Evolutionary conservation across 2,329 filamentous ascomycete species (phyloP), one percentile per base, ranked within the genome.

Genomic region (Colletotrichum tabaci): DNA sequence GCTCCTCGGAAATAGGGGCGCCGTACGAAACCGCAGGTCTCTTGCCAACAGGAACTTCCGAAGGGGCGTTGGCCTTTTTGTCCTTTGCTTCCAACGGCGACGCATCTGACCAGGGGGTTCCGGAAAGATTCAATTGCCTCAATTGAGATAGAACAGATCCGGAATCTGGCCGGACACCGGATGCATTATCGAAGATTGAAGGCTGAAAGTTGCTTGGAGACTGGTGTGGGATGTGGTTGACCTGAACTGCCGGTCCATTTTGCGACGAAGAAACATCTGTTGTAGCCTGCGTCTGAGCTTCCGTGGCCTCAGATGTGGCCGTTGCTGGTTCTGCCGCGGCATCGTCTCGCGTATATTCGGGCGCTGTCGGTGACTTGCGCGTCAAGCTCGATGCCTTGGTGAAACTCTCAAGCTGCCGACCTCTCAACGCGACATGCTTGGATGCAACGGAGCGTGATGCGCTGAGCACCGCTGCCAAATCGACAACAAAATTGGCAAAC

Each of bases 391-490:
- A 87, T 4, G 84, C 84, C 73, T 81, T 82, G 74, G 80, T 80
- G 77, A 87, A 88, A 53, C 81, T 82, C 71, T 89, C 86, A 66
- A 89, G 78, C 79, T 90, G 89, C 53, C 85, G 83, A 67, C 84
- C 79, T 74, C 90, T 85, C 63, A 92, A 83, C 70, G 88, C 88
- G 60, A 89, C 79, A 80, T 92, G 90, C 79, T 88, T 91, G 60
- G 86, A 82, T 60, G 91, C 92, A 72, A 95, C 87, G 44, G 88
- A 88, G 71, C 91, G 89, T 61, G 92, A 92, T 79, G 90, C 93
- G 84, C 88, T 90, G 80, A 92, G 86, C 74, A 95, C 86, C 72
- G 91, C 89, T 75, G 91, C 90, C 76, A 93, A 84, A 83, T 95
- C 93, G 79, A 95, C 85, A 74, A 86, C 83, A 78, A 87, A 89